A percentile compares a stretch with the other conserved stretches of the same genome.
phyloP scores from a whole-genome alignment of 371 early-diverging fungal species.

The Smittium culicis region DNA sequence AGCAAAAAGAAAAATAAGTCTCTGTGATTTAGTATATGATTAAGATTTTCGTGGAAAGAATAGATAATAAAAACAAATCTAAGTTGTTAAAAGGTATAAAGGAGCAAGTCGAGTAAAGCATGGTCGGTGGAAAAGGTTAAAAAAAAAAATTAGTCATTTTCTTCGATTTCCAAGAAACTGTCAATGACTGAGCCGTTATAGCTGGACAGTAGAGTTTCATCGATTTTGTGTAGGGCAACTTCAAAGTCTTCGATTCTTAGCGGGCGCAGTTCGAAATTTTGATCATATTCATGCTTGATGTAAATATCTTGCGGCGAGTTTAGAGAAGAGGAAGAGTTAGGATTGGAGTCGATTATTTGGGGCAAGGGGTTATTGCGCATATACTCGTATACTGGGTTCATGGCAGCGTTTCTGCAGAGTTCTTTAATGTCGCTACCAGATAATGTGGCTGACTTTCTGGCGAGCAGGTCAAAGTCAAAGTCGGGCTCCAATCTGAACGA shows the following conservation, averaged over 20 bases:
- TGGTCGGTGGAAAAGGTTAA: no score
- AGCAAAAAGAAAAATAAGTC: no score
- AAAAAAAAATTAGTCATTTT: not conserved
- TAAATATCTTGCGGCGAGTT: not conserved
- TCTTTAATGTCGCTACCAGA: slow-evolving; percentile 95
- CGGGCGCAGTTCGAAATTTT: slow-evolving; percentile 2
- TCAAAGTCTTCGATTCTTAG: not conserved
- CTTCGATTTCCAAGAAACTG: not conserved
- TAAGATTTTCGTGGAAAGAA: no score
- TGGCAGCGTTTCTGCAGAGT: slow-evolving; percentile 86
- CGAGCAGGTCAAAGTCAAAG: slow-evolving; percentile 64
- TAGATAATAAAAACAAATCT: no score
- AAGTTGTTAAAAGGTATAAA: no score
- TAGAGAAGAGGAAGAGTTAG: not conserved
- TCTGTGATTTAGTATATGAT: no score
- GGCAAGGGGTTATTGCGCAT: slow-evolving; percentile 35
- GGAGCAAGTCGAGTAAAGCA: no score
- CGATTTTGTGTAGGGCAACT: slow-evolving; percentile 3
- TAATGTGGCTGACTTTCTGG: slow-evolving; percentile 61
- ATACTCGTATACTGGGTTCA: slow-evolving; percentile 87
- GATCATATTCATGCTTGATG: no score
- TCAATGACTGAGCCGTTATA: not conserved
- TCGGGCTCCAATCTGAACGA: slow-evolving; percentile 46
- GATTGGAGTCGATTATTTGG: no score
- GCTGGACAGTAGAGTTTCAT: not conserved